Evolutionary conservation across 2,329 filamentous ascomycete species (phyloP).

Genomic region (Diaporthe citri): DNA sequence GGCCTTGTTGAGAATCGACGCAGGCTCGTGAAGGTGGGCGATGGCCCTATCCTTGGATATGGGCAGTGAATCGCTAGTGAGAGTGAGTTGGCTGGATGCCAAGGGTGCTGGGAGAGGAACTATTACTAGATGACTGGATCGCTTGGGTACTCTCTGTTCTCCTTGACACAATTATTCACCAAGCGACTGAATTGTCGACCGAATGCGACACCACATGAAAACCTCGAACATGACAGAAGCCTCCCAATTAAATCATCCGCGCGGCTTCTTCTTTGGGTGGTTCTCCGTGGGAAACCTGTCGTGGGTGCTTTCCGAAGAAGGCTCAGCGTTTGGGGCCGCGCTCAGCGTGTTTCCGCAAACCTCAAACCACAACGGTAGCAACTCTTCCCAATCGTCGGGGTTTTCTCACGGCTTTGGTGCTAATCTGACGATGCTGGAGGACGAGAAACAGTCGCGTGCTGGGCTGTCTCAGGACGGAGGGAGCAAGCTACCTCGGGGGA

Average conservation of each 20-base stretch:
- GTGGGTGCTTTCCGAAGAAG: neutral
- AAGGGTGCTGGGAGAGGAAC: too few species aligned
- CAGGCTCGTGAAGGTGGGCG: neutral
- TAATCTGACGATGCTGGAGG: neutral
- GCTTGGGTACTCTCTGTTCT: neutral
- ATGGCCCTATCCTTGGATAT: neutral
- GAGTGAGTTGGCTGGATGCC: neutral
- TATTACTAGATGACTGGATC: neutral
- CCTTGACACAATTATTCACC: neutral
- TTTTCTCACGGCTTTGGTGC: too few species aligned
- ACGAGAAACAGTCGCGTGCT: neutral
- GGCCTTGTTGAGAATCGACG: neutral
- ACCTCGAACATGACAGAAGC: neutral
- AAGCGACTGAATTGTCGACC: neutral
- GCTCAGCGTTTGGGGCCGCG: neutral
- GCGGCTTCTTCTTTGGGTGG: neutral
- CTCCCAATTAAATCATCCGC: neutral
- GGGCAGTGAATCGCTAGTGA: neutral
- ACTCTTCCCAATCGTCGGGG: neutral
- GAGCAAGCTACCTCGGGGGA: neutral
- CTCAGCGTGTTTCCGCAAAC: conserved; percentile 21
- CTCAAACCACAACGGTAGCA: neutral
- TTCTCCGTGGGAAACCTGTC: neutral
- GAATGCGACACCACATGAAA: neutral
- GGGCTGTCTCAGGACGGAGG: conserved; percentile 29